These are phyloP conservation scores for Boletus edulis DNA, from an alignment of 768 basidiomycete genomes.

Conservation along the genomic window DNA sequence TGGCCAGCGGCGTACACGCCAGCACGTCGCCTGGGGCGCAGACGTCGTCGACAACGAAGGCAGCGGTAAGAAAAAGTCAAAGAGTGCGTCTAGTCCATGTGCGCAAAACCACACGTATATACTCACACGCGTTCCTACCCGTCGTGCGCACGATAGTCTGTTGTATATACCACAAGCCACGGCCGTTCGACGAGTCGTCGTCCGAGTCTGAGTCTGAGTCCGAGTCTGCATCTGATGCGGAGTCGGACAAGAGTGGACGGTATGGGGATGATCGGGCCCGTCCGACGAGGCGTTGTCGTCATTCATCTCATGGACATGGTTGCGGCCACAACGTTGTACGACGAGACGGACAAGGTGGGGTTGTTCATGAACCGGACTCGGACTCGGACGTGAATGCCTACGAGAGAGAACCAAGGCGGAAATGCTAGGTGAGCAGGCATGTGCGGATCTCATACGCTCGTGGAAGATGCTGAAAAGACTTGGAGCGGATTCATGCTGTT, in stretches of 20 bases:
- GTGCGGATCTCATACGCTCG: too few species aligned
- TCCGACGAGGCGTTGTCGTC: constrained; percentile 4
- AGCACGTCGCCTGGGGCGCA: constrained; percentile 78
- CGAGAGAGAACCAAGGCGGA: constrained; percentile 38
- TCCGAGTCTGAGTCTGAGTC: constrained; percentile 16
- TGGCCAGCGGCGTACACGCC: constrained; percentile 41
- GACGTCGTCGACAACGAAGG: constrained; percentile 91
- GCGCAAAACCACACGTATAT: too few species aligned
- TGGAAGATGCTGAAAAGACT: too few species aligned
- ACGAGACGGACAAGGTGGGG: constrained; percentile 7
- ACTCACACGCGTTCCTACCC: too few species aligned
- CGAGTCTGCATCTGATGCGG: constrained; percentile 23
- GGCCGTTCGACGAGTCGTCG: constrained; percentile 79
- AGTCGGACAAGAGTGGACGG: constrained; percentile 14
- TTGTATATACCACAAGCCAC: constrained; percentile 90
- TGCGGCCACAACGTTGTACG: not conserved
- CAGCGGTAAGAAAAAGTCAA: constrained; percentile 86
- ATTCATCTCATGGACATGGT: constrained; percentile 2
- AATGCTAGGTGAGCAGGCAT: not conserved
- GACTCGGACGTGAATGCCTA: constrained; percentile 47
- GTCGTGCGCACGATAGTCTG: constrained; percentile 58
- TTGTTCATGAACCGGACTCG: constrained; percentile 19
- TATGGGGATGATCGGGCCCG: constrained; percentile 12
- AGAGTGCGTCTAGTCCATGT: constrained; percentile 59
- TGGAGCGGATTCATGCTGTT: too few species aligned